Base-by-base conservation (phyloP, 1,284 basidiomycete genomes). In the Hymenochaete sp. region DNA sequence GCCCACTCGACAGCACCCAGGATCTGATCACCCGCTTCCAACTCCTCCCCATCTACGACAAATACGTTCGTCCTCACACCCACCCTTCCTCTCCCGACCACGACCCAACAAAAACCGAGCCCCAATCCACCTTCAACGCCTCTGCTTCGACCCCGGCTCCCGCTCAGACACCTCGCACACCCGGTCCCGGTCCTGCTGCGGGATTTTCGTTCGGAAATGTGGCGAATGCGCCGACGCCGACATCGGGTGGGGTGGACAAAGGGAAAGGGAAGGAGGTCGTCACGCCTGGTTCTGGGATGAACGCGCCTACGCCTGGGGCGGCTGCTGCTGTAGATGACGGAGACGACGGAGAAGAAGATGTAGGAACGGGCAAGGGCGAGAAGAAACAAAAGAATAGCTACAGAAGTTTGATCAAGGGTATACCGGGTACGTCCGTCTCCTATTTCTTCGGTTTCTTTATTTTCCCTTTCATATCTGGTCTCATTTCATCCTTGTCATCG, bases 381-480 rank as follows among this genome's bases (percentile, higher is more conserved):
- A 85, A 82, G 70, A 86, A 81, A 72, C 78, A 73, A 66, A 82
- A 80, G 69, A 83, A 83, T 52, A 77, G 66, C 44, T 87, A 87
- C 56, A 82, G 74, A 57, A 78, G 85, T 59, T 71, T 87, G 50
- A 82, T 87, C 57, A 84, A 79, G 66, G 76, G 72, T 49, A 68
- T 83, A 33, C 82, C 83, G 55, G 83, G 80, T 82, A 59, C 56
- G 77, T 70, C 35, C 45, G 41, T 22, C 21, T 44, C 42, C 50
- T 6, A n/a, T 29, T 16, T 29, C 35, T 39, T 31, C 38, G n/a
- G n/a, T n/a, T n/a, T n/a, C n/a, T n/a, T n/a, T n/a, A n/a, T n/a
- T n/a, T n/a, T n/a, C n/a, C n/a, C n/a, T n/a, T n/a, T n/a, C n/a
- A n/a, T n/a, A n/a, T n/a, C n/a, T n/a, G n/a, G 19, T 36, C 40